Percentiles rank a stretch among this genome's conserved stretches.
Evolutionary conservation across 306 rosid species (phyloP).

Genomic region (Citrullus colocynthis): DNA sequence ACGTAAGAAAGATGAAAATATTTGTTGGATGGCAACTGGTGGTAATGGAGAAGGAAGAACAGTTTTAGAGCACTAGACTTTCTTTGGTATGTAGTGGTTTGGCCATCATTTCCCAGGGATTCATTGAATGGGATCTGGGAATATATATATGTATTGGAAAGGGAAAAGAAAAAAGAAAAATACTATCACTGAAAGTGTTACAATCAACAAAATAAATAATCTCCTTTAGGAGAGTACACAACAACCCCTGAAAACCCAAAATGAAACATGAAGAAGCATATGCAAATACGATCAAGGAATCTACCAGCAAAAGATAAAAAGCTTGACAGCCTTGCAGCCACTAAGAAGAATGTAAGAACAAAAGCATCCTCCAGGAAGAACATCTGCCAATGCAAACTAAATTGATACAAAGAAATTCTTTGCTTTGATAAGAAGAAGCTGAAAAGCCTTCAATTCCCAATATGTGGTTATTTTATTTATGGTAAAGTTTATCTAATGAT

Average conservation of each 20-base stretch:
- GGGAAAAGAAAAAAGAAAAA: neutral
- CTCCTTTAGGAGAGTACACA: neutral
- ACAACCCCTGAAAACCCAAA: neutral
- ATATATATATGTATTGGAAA: neutral
- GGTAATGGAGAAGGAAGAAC: neutral
- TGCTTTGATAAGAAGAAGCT: neutral
- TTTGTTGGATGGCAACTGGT: neutral
- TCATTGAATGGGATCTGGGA: neutral
- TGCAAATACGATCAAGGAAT: neutral
- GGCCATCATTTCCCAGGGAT: neutral
- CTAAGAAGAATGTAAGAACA: neutral
- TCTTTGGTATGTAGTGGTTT: neutral
- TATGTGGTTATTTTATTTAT: neutral
- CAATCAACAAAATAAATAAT: neutral
- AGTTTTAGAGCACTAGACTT: neutral
- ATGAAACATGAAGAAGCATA: neutral
- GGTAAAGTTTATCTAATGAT: neutral
- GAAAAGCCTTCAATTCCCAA: neutral
- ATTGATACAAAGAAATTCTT: neutral
- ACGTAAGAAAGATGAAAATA: neutral
- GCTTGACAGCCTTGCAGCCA: neutral
- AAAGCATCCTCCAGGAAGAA: neutral
- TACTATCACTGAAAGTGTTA: neutral
- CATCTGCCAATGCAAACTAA: neutral
- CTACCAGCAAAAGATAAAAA: neutral